Evolutionary conservation across 73 alveolate species (phyloP), one percentile per base, ranked within the genome.

Genomic region (Paraurostyla sp.): DNA sequence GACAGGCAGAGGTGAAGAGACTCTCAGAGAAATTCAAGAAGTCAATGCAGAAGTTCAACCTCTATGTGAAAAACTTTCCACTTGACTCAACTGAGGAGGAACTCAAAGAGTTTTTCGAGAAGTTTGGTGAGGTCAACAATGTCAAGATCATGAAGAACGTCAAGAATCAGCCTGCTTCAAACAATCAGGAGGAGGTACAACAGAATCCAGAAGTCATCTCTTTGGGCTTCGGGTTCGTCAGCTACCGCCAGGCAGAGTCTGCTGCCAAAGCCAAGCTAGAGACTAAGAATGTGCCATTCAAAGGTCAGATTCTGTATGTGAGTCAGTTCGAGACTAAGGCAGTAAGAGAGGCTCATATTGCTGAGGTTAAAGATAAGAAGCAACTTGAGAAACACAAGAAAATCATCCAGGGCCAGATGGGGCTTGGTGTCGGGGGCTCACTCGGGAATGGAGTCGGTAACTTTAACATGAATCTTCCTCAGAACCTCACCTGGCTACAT

Each of bases 171-270:
- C 32, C 32, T 13, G 35, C 73, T n/a, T 27, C 32, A 30, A 63
- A 16, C 40, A 71, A 20, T 80, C 85, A 15, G 92, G 36, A 48
- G 62, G 82, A 25, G 6, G 27, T n/a, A 1, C 25, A n/a, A n/a
- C n/a, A n/a, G n/a, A n/a, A n/a, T n/a, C n/a, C n/a, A 49, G 71
- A 94, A 52, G 91, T 87, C 35, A 96, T 80, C 48, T 86, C 96
- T 13, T 86, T 91, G 56, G 98, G 96, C 51, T 96, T 85, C 85
- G 99, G 99, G 9, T 96, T 93, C 80, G 98, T 93, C 56, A 90
- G 99, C 87, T 96, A 90, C 75, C 87, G 73, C 41, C 76, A 78
- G 23, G 94, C 95, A 0, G 97, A 96, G 80, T 94, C 91, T 85
- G 98, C 99, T 27, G 94, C 91, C 60, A 93, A 85, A 75, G 98